A percentile compares a stretch with the other conserved stretches of the same genome.
Conservation (phyloP, 257 asterid genomes). For the Penstemon eatonii region DNA sequence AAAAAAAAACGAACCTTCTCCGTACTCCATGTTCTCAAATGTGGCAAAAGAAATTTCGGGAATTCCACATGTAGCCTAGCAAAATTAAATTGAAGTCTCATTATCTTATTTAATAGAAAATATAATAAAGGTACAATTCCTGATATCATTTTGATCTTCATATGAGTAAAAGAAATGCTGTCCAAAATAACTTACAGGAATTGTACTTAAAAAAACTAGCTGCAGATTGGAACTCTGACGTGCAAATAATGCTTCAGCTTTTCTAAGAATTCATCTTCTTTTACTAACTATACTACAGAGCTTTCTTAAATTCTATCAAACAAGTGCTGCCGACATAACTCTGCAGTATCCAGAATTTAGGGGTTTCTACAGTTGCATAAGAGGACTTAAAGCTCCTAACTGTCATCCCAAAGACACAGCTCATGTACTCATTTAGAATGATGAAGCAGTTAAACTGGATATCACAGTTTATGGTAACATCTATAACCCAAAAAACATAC, state of each 20-base stretch:
- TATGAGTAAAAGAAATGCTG: background rate
- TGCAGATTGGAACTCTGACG: background rate
- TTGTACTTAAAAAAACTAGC: background rate
- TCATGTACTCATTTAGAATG: conserved; percentile 11
- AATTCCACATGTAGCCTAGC: conserved; percentile 94
- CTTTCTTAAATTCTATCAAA: conserved; percentile 4
- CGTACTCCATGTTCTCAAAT: conserved; percentile 97
- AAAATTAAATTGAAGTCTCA: conserved; percentile 26
- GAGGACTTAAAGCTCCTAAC: background rate
- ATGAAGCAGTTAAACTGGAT: conserved; percentile 1
- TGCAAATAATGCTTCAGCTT: background rate
- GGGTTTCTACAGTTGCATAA: background rate
- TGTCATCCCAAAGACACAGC: background rate
- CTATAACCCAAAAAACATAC: conserved; percentile 24
- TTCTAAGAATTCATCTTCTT: background rate
- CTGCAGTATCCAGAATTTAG: background rate
- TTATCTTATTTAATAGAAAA: conserved; percentile 10
- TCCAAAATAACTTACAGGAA: background rate
- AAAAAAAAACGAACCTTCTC: conserved; percentile 68
- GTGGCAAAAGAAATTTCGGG: conserved; percentile 92
- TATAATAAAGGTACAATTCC: conserved; percentile 10
- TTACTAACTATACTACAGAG: background rate
- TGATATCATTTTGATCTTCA: conserved; percentile 5
- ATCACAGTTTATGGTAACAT: conserved; percentile 16
- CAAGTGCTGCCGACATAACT: conserved; percentile 6